These are phyloP conservation scores for Hygrocybe punicea DNA, from an alignment of 768 basidiomycete genomes.

Conservation along the genomic window DNA sequence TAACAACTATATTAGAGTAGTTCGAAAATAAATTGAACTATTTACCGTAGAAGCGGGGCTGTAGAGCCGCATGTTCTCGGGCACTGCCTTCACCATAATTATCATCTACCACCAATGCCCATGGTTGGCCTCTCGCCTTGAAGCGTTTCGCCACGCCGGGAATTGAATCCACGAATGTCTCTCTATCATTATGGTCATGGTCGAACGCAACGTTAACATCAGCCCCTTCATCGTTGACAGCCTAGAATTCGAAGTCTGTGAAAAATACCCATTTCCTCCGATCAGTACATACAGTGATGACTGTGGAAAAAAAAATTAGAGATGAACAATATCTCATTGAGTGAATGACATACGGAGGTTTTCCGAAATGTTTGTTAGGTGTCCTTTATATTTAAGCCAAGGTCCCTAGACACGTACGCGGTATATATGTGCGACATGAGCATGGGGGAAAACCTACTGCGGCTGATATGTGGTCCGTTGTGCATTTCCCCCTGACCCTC, in stretches of 20 bases:
- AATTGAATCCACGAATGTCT: conserved; percentile 69
- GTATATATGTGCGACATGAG: conserved; percentile 1
- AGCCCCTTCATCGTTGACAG: conserved; percentile 91
- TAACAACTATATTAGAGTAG: conserved; percentile 4
- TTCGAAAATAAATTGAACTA: neutral
- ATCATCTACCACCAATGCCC: conserved; percentile 93
- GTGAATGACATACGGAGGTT: conserved; percentile 67
- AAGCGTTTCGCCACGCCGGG: conserved; percentile 88
- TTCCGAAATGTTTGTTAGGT: conserved; percentile 93
- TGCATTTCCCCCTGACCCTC: conserved; percentile 96
- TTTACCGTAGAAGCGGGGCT: conserved; percentile 87
- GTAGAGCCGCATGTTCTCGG: conserved; percentile 94
- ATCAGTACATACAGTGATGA: conserved; percentile 65
- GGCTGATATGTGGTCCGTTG: conserved; percentile 97
- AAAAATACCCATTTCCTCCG: neutral
- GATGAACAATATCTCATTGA: neutral
- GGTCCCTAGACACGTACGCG: conserved; percentile 58
- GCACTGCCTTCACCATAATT: conserved; percentile 99
- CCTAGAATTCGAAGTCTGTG: conserved; percentile 40
- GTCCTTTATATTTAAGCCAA: conserved; percentile 99
- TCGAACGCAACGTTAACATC: conserved; percentile 92
- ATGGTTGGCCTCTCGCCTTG: conserved; percentile 78
- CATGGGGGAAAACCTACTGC: conserved; percentile 53
- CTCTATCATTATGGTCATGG: conserved; percentile 46
- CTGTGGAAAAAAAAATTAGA: conserved; percentile 36